Conservation (phyloP, 331 rosid genomes). For the Prunus yedoensis region DNA sequence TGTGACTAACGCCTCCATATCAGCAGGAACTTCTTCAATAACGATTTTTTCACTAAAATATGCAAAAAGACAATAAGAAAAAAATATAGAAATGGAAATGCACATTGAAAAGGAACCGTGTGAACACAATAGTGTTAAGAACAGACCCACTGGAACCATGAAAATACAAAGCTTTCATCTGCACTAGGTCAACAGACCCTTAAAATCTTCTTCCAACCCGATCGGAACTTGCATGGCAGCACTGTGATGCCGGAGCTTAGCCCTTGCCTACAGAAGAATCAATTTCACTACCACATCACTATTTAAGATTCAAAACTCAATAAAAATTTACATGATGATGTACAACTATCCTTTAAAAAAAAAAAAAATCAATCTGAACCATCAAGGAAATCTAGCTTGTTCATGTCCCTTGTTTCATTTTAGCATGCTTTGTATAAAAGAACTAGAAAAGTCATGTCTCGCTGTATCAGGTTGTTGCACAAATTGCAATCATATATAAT, state of each 20-base stretch:
- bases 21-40: slow-evolving; percentile 70
- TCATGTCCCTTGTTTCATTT: neutral
- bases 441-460: neutral
- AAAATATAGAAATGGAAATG: neutral
- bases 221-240: slow-evolving; percentile 96
- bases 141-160: slow-evolving; percentile 83
- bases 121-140: slow-evolving; percentile 20
- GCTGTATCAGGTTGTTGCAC: neutral
- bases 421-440: neutral
- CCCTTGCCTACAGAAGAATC: slow-evolving; percentile 70
- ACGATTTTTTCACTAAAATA: slow-evolving; percentile 69
- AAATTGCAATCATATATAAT: neutral
- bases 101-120: neutral
- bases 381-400: neutral
- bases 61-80: slow-evolving; percentile 16
- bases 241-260: slow-evolving; percentile 94
- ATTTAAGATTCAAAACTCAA: neutral
- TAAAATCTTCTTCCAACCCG: slow-evolving; percentile 89
- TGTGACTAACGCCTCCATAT: slow-evolving; percentile 72
- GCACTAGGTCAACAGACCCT: slow-evolving; percentile 93
- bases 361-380: neutral
- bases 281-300: slow-evolving; percentile 16
- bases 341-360: neutral
- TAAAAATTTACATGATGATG: neutral
- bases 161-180: slow-evolving; percentile 79